Evolutionary conservation across 129 eudicot species (phyloP).

Genomic region (Flaveria sonorensis): DNA sequence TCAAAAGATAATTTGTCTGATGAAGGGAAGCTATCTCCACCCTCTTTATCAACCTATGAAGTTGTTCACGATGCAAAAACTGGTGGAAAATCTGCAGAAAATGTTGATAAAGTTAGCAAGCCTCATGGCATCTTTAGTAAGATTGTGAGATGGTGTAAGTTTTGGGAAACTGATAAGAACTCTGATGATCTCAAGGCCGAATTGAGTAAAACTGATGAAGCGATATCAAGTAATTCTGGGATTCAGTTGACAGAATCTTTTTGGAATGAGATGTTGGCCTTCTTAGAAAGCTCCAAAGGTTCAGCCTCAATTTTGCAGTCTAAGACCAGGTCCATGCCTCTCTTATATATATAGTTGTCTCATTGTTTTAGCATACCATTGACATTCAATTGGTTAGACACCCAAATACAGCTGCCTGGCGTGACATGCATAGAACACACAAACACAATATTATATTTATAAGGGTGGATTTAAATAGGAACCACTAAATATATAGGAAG

Average conservation of each 20-base stretch:
- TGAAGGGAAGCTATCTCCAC: slow-evolving; percentile 24
- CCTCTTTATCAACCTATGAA: slow-evolving; percentile 38
- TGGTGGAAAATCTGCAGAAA: slow-evolving; percentile 24
- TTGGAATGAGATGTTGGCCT: slow-evolving; percentile 71
- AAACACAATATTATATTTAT: too few relatives aligned
- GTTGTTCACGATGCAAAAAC: slow-evolving; percentile 33
- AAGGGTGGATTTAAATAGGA: too few relatives aligned
- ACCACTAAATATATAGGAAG: neutral
- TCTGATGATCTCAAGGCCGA: slow-evolving; percentile 35
- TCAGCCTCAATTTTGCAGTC: slow-evolving; percentile 47
- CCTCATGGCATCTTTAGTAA: slow-evolving; percentile 36
- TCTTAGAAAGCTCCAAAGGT: slow-evolving; percentile 53
- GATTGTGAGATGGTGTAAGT: slow-evolving; percentile 53
- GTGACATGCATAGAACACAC: neutral
- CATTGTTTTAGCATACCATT: slow-evolving; percentile 8
- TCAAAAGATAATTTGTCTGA: slow-evolving; percentile 31
- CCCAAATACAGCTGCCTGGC: neutral
- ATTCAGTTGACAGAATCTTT: slow-evolving; percentile 53
- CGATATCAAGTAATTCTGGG: slow-evolving; percentile 27
- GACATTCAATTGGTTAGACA: slow-evolving; percentile 1
- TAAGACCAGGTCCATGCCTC: slow-evolving; percentile 63
- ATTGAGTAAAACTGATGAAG: slow-evolving; percentile 17
- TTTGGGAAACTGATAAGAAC: slow-evolving; percentile 36
- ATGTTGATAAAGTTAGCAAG: slow-evolving; percentile 27
- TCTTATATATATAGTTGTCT: slow-evolving; percentile 16